Evolutionary conservation across 2,329 filamentous ascomycete species (phyloP).

Genomic region (Periconia digitata): DNA sequence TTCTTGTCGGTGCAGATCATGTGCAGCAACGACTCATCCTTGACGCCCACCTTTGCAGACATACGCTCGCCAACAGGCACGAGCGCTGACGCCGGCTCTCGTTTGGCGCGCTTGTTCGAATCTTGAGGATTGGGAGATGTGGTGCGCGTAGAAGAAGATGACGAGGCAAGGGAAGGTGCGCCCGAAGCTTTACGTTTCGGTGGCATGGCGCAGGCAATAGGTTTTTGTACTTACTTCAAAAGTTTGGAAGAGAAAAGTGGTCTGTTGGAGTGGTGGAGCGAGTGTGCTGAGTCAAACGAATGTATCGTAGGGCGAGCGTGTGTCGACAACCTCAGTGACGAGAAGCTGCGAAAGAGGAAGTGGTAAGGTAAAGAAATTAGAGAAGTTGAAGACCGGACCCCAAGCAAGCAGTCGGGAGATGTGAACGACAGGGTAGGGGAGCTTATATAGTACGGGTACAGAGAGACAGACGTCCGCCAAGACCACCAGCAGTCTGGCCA

Average conservation of each 20-base stretch:
- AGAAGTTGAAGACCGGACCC: neutral
- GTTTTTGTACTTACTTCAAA: too few species aligned
- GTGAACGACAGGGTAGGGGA: neutral
- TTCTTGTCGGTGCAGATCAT: slow-evolving; percentile 16
- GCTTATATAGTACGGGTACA: neutral
- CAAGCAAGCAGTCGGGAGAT: neutral
- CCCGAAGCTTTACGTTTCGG: slow-evolving; percentile 5
- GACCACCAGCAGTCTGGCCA: neutral
- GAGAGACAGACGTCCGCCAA: neutral
- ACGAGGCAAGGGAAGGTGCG: neutral
- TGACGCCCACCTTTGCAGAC: slow-evolving; percentile 9
- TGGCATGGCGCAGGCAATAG: neutral
- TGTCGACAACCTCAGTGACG: too few species aligned
- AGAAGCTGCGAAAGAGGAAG: too few species aligned
- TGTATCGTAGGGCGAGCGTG: too few species aligned
- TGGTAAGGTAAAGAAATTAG: too few species aligned
- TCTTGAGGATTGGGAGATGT: neutral
- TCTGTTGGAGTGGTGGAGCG: too few species aligned
- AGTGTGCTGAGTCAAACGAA: too few species aligned
- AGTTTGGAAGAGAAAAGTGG: too few species aligned
- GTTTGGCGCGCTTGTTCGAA: neutral
- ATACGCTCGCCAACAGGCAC: slow-evolving; percentile 12
- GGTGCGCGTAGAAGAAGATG: neutral
- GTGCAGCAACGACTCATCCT: slow-evolving; percentile 12
- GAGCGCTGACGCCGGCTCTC: slow-evolving; percentile 1